phyloP scores from a whole-genome alignment of 2,329 filamentous ascomycete genomes.

The Penicillium freii region DNA sequence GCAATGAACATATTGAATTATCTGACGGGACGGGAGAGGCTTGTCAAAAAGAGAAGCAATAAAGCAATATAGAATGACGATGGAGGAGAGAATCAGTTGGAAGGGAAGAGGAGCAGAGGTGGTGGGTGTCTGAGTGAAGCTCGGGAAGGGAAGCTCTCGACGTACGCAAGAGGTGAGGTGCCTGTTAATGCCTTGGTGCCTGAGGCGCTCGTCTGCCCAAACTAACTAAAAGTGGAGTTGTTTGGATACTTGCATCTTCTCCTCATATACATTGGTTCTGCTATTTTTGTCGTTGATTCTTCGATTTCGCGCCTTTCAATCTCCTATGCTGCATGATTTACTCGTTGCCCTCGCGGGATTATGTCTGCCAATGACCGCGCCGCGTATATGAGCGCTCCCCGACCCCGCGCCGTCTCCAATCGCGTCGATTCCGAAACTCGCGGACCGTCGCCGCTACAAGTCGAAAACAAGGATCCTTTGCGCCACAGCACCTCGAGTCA shows the following conservation, averaged over 20 bases:
- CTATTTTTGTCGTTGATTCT: background rate
- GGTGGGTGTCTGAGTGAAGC: constrained; percentile 25
- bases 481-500: constrained; percentile 34
- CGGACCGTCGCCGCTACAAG: constrained; percentile 32
- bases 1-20: constrained; percentile 92
- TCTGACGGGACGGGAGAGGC: constrained; percentile 23
- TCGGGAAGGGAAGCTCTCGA: constrained; percentile 33
- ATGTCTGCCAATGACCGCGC: constrained; percentile 44
- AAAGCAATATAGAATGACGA: constrained; percentile 2
- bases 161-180: constrained; percentile 39
- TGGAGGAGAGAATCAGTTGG: constrained; percentile 8
- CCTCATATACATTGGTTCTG: constrained; percentile 1
- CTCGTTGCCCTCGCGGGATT: constrained; percentile 26
- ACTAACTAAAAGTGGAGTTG: constrained; percentile 14
- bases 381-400: constrained; percentile 38
- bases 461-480: constrained; percentile 32
- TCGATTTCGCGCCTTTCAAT: constrained; percentile 1
- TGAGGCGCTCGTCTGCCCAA: constrained; percentile 17
- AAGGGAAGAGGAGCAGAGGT: constrained; percentile 17
- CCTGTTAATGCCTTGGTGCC: constrained; percentile 28
- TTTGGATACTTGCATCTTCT: constrained; percentile 14
- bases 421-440: constrained; percentile 38
- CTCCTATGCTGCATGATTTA: constrained; percentile 25
- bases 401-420: constrained; percentile 43
- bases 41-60: background rate